A percentile compares a stretch with the other conserved stretches of the same genome.
phyloP scores from a whole-genome alignment of 306 rosid genomes.

The Potentilla sterilis region DNA sequence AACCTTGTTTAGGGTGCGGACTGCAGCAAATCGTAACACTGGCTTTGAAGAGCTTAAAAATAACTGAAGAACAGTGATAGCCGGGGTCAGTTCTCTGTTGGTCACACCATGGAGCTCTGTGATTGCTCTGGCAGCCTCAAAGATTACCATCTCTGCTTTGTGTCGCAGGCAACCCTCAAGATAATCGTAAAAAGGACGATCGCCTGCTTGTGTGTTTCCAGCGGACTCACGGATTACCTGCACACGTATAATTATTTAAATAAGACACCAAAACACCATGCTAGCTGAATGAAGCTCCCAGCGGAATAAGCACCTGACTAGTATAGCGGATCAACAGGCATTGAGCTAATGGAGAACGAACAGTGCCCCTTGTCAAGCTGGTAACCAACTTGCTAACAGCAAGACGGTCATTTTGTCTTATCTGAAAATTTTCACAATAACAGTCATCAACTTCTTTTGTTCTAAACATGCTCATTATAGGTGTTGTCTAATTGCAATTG shows the following conservation, averaged over 20 bases:
- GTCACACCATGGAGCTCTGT: slow-evolving; percentile 94
- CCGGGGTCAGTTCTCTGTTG: slow-evolving; percentile 86
- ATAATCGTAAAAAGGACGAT: slow-evolving; percentile 91
- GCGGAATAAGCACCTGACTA: slow-evolving; percentile 68
- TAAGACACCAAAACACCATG: slow-evolving; percentile 19
- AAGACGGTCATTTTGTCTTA: slow-evolving; percentile 92
- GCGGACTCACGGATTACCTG: slow-evolving; percentile 93
- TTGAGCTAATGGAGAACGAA: slow-evolving; percentile 97
- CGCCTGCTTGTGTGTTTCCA: slow-evolving; percentile 68
- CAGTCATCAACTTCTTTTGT: slow-evolving; percentile 18
- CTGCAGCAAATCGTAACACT: slow-evolving; percentile 97
- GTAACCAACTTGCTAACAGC: slow-evolving; percentile 98
- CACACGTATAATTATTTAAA: slow-evolving; percentile 23
- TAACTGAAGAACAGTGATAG: slow-evolving; percentile 97
- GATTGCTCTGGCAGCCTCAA: slow-evolving; percentile 97
- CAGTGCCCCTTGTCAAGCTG: slow-evolving; percentile 94
- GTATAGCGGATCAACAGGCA: slow-evolving; percentile 95
- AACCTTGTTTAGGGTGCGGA: slow-evolving; percentile 97
- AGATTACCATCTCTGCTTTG: slow-evolving; percentile 98
- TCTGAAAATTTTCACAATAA: slow-evolving; percentile 53
- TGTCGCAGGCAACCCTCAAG: slow-evolving; percentile 99
- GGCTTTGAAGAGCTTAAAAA: slow-evolving; percentile 97
- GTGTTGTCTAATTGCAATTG: neutral
- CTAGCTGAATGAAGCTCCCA: neutral
- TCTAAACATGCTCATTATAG: neutral